Conservation (phyloP, 1,284 basidiomycete genomes). For the Pterulicium gracile region DNA sequence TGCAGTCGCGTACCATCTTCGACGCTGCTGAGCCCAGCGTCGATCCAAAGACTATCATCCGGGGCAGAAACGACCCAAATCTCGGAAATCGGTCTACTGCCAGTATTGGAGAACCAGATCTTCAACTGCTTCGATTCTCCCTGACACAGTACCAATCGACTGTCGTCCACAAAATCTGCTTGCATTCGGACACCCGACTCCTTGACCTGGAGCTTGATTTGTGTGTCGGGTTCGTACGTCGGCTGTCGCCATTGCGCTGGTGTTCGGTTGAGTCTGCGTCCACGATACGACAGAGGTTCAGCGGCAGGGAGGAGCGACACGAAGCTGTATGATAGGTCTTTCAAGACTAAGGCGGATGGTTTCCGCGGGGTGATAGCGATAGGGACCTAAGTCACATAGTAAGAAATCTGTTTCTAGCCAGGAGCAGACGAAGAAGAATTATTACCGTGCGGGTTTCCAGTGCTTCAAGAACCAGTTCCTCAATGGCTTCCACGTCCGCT, state of each 20-base stretch:
- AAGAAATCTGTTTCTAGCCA: conserved; percentile 5
- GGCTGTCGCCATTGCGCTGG: conserved; percentile 51
- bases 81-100: conserved; percentile 44
- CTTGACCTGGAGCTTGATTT: conserved; percentile 46
- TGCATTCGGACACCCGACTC: conserved; percentile 48
- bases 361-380: conserved; percentile 42
- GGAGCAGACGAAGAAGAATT: conserved; percentile 6
- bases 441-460: conserved; percentile 50
- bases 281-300: conserved; percentile 54
- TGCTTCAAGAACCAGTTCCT: conserved; percentile 44
- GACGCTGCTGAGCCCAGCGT: too few species aligned
- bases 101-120: conserved; percentile 53
- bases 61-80: conserved; percentile 54
- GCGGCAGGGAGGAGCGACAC: conserved; percentile 49
- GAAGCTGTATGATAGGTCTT: conserved; percentile 52
- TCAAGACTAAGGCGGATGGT: conserved; percentile 42
- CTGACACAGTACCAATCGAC: conserved; percentile 38
- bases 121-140: conserved; percentile 48
- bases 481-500: conserved; percentile 46
- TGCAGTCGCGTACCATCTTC: conserved; percentile 4
- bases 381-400: conserved; percentile 42
- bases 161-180: conserved; percentile 43
- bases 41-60: conserved; percentile 55
- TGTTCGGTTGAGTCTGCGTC: conserved; percentile 60
- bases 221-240: conserved; percentile 54